Conservation (phyloP, 129 eudicot genomes). For the Artemisia tridentata region DNA sequence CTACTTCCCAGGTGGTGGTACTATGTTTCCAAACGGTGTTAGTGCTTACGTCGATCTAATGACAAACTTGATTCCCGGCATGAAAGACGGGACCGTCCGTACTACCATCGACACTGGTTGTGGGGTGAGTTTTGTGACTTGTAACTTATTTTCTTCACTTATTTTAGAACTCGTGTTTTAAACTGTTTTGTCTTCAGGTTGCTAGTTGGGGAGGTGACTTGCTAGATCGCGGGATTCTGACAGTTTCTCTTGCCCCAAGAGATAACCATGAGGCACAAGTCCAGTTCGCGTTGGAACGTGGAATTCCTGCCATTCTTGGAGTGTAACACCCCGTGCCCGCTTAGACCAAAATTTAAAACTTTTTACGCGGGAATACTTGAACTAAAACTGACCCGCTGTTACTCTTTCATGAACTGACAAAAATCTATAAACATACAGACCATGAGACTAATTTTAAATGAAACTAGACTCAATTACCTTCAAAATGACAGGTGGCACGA, state of each 20-base stretch:
- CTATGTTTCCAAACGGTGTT: slow-evolving; percentile 98
- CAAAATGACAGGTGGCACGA: too few species aligned
- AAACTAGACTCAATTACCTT: too few species aligned
- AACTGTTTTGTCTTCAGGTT: slow-evolving; percentile 52
- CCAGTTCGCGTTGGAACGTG: slow-evolving; percentile 95
- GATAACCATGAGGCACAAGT: slow-evolving; percentile 99
- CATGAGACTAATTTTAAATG: too few species aligned
- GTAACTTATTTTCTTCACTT: not conserved
- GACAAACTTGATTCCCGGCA: slow-evolving; percentile 83
- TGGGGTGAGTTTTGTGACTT: slow-evolving; percentile 70
- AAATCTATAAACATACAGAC: too few species aligned
- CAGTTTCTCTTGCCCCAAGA: slow-evolving; percentile 96
- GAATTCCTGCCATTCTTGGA: slow-evolving; percentile 95
- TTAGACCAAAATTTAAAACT: too few species aligned
- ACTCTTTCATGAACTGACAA: too few species aligned
- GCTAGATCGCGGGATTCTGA: slow-evolving; percentile 84
- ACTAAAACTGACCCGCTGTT: too few species aligned
- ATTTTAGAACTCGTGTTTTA: slow-evolving; percentile 8
- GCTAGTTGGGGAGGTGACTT: slow-evolving; percentile 99
- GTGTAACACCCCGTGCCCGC: too few species aligned
- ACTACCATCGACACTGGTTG: slow-evolving; percentile 99
- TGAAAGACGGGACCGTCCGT: slow-evolving; percentile 91
- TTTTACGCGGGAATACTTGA: too few species aligned
- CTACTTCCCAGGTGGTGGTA: slow-evolving; percentile 96
- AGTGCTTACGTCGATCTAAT: slow-evolving; percentile 80